Evolutionary conservation across 345 rosid genomes (phyloP).

Genomic region (Citrus maxima): DNA sequence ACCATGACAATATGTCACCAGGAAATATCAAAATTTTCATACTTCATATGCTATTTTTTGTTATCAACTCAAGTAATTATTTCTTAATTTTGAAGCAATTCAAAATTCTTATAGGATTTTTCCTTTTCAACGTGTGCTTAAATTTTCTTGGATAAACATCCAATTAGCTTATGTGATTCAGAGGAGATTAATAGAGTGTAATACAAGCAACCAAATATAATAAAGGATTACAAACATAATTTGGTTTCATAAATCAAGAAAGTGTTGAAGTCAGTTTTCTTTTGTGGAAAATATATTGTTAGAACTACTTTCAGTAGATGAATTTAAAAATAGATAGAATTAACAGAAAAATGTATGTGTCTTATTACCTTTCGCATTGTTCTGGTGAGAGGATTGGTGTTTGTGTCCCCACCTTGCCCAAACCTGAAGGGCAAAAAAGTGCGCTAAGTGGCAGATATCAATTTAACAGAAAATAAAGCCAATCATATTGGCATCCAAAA

Average conservation of each 20-base stretch:
- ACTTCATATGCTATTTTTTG: not conserved
- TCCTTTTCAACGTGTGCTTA: not conserved
- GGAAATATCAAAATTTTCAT: not conserved
- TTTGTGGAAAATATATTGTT: not conserved
- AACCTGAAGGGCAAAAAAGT: conserved; percentile 41
- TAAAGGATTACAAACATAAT: conserved; percentile 1
- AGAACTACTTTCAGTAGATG: conserved; percentile 1
- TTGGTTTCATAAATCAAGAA: not conserved
- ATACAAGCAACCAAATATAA: conserved; percentile 2
- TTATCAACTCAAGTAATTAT: not conserved
- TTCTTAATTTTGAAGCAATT: not conserved
- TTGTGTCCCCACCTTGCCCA: conserved; percentile 62
- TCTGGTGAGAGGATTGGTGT: conserved; percentile 67
- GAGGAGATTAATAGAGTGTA: not conserved
- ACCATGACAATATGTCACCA: not conserved
- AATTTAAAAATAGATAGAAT: conserved; percentile 1
- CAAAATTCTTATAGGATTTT: not conserved
- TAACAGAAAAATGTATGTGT: not conserved
- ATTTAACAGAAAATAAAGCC: not conserved
- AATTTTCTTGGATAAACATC: not conserved
- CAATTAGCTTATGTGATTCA: not conserved
- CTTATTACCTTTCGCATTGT: conserved; percentile 44
- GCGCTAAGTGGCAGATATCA: not conserved
- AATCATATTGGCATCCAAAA: not conserved
- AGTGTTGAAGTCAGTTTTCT: not conserved